A percentile compares a stretch with the other conserved stretches of the same genome.
These are phyloP conservation scores for Acanthamoeba sp. DNA, from an alignment of 208 protist genomes.

Conservation along the genomic window DNA sequence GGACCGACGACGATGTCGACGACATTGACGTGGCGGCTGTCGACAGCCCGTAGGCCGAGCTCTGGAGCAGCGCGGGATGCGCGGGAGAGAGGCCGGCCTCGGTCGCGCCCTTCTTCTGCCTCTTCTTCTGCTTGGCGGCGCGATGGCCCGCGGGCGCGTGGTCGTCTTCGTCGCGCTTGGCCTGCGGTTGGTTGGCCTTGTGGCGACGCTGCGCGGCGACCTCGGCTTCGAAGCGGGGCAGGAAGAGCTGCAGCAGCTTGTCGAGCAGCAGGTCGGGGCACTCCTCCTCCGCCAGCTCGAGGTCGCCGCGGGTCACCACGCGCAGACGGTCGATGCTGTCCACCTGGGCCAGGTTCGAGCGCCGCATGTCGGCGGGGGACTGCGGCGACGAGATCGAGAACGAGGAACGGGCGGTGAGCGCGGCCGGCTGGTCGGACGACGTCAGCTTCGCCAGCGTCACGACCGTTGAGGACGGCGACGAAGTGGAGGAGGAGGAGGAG, in stretches of 20 bases:
- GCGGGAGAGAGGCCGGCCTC: not conserved
- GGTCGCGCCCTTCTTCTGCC: not conserved
- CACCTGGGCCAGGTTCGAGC: not conserved
- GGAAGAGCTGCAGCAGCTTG: conserved; percentile 4
- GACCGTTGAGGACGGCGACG: not conserved
- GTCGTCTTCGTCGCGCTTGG: not conserved
- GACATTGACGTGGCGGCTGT: not conserved
- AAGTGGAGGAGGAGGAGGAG: not conserved
- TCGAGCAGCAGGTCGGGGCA: conserved; percentile 33
- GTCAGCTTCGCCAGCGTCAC: not conserved
- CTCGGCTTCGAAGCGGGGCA: conserved; percentile 9
- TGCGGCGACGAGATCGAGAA: not conserved
- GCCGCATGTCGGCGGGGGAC: conserved; percentile 4
- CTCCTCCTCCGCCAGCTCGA: conserved; percentile 24
- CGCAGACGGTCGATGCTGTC: conserved; percentile 37
- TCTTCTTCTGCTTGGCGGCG: not conserved
- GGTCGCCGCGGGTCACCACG: not conserved
- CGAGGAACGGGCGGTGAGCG: not conserved
- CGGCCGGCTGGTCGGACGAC: not conserved
- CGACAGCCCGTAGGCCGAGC: not conserved
- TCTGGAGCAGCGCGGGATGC: conserved; percentile 57
- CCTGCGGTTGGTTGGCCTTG: not conserved
- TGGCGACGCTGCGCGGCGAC: not conserved
- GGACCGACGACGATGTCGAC: not conserved
- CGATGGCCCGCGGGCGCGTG: not conserved